These are phyloP conservation scores for Penicillium sp. DNA, from an alignment of 2,329 filamentous ascomycete species.

Conservation along the genomic window DNA sequence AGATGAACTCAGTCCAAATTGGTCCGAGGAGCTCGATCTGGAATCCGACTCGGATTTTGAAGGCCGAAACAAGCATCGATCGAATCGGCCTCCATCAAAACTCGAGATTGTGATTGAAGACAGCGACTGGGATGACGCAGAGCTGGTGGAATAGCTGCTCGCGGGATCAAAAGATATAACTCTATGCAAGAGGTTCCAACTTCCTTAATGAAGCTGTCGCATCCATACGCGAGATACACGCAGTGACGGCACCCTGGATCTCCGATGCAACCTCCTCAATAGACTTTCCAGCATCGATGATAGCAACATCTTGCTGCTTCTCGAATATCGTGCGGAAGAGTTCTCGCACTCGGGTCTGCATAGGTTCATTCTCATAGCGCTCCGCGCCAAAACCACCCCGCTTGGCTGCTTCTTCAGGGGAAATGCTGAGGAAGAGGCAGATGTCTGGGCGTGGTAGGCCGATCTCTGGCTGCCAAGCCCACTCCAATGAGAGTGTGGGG, in stretches of 20 bases:
- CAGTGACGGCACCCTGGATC: conserved; percentile 32
- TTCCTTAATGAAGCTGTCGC: conserved; percentile 37
- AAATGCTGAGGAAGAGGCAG: conserved; percentile 83
- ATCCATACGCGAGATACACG: conserved; percentile 36
- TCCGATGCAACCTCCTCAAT: conserved; percentile 55
- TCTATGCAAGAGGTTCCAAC: conserved; percentile 32
- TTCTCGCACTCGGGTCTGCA: conserved; percentile 77
- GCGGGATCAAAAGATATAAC: conserved; percentile 5
- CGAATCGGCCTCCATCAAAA: conserved; percentile 17
- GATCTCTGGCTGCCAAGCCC: conserved; percentile 82
- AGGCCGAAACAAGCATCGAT: conserved; percentile 6
- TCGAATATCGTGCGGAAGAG: conserved; percentile 64
- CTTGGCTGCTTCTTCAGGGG: conserved; percentile 68
- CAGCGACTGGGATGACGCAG: conserved; percentile 56
- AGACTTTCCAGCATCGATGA: conserved; percentile 57
- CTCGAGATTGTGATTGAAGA: conserved; percentile 55
- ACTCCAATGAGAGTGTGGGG: conserved; percentile 67
- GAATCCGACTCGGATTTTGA: conserved; percentile 31
- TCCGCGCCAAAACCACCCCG: conserved; percentile 89
- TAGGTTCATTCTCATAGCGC: conserved; percentile 80
- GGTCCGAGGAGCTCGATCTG: conserved; percentile 29
- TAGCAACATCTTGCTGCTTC: conserved; percentile 51
- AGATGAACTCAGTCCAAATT: conserved; percentile 39
- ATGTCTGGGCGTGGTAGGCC: conserved; percentile 86
- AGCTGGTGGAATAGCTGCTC: conserved; percentile 41